These are phyloP conservation scores for Cordyceps tenuipes DNA, from an alignment of 2,329 filamentous ascomycete species.

Conservation along the genomic window DNA sequence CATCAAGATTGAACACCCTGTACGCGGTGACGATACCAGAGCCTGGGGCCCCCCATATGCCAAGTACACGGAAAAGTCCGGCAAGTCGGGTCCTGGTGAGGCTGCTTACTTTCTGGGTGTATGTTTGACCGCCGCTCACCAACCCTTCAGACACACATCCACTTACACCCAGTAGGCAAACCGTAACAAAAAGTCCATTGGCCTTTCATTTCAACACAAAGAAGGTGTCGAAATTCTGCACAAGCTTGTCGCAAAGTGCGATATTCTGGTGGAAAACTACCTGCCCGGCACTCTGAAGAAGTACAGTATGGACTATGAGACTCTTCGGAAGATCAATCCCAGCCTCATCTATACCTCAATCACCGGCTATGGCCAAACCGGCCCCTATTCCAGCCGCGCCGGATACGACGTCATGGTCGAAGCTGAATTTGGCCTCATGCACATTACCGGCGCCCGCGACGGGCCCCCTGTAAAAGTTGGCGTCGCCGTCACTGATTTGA, in stretches of 20 bases:
- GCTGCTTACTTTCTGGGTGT: constrained; percentile 92
- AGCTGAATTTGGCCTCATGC: constrained; percentile 96
- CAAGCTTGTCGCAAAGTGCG: constrained; percentile 72
- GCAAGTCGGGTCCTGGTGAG: constrained; percentile 66
- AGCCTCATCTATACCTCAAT: constrained; percentile 88
- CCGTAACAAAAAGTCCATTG: constrained; percentile 93
- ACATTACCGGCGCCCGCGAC: constrained; percentile 85
- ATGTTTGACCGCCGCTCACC: constrained; percentile 18
- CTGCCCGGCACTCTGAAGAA: constrained; percentile 83
- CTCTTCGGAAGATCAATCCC: constrained; percentile 73
- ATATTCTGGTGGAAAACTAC: constrained; percentile 95
- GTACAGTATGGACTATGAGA: constrained; percentile 83
- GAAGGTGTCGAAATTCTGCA: constrained; percentile 82
- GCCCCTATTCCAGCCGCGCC: constrained; percentile 76
- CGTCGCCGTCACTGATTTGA: constrained; percentile 92
- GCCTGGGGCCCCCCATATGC: constrained; percentile 97
- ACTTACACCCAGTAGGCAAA: constrained; percentile 57
- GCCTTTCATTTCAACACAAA: constrained; percentile 79
- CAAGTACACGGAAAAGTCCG: constrained; percentile 55
- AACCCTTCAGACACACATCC: neutral
- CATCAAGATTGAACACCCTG: constrained; percentile 94
- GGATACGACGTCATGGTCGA: constrained; percentile 99
- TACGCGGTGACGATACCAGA: constrained; percentile 83
- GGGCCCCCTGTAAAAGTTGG: constrained; percentile 94
- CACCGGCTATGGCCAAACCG: constrained; percentile 93